Base-by-base conservation (phyloP, 345 rosid species). In the Euphorbia peplus region DNA sequence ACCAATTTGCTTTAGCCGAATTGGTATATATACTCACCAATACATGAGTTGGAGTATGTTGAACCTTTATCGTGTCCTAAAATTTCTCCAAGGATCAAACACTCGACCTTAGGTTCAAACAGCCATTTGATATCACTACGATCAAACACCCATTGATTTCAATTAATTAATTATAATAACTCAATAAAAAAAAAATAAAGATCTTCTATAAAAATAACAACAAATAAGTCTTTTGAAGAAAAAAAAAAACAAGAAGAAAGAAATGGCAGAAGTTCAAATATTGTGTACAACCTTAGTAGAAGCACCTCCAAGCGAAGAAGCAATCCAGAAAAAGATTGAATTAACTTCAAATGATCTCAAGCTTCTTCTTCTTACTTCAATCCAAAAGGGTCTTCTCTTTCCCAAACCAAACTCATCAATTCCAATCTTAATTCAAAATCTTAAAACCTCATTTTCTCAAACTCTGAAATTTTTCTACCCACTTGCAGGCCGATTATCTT, bases 401-500 rank as follows among this genome's bases (percentile, higher is more conserved):
- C 46, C 42, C 51, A 80, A 60, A 22, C 78, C 55, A 21, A 37
- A 60, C 11, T 47, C 58, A 30, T 0, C 42, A 7, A 1, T 25
- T 42, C 8, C 14, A 37, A 41, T 8, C 52, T 21, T 70, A 18
- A 6, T 79, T 57, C 55, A 70, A 67, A 66, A 26, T 22, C 63
- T 83, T 19, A 64, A 73, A 69, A 5, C 75, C 64, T 74, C 85
- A 19, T 76, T 83, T 68, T 81, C 83, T 55, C 41, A 9, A 6
- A 73, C 84, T 3, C 74, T 83, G 4, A 69, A 70, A 51, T 67
- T 44, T 61, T 83, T 79, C 69, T 57, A 72, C 14, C 80, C 84
- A 24, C 63, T 81, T 3, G 79, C 85, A 4, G 85, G 84, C 63
- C 81, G 84, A 66, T 72, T 83, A 14, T 81, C 82, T 7, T 69